Base-by-base conservation (phyloP, 179 eudicot species). In the Drosera spatulata region DNA sequence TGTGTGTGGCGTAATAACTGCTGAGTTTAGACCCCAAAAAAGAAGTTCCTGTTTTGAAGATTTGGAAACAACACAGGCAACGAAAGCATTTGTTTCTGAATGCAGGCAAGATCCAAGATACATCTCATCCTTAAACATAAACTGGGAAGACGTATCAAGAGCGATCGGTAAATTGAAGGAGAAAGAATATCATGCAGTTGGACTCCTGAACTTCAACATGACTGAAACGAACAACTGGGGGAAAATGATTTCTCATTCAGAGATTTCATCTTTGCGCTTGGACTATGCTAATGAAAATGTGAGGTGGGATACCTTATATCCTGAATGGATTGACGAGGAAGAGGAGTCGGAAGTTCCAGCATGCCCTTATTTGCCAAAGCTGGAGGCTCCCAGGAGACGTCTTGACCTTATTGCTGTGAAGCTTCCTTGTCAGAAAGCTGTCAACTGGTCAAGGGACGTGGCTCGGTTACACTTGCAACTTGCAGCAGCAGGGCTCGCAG, bases 381-480 rank as follows among this genome's bases (percentile, higher is more conserved):
- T 55, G 55, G 68, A 55, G 44, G 64, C 67, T 14, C 68, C 74
- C 33, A 71, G 78, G 57, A 83, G 80, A 39, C 60, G 82, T 48
- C 60, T 80, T 33, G 88, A 83, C 63, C 75, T 83, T 41, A 78
- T 83, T 45, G 81, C 69, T 38, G 59, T 61, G 64, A 60, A 67
- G 56, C 58, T 68, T 46, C 61, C 61, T 62, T 43, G 64, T 64
- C 12, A 12, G 50, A 55, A 59, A 39, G 68, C 43, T 64, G 49
- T 11, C 38, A 84, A 85, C 37, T 91, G 98, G 98, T 81, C 95
- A 0, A 81, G 98, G 56, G 93, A 91, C 37, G 79, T 91, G 45
- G 87, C 91, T 14, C 73, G 96, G 52, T 63, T 88, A 65, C 98
- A 91, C 61, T 66, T 91, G 66, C 96, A 91, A 70, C 77, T 88